phyloP scores from a whole-genome alignment of 2,329 filamentous ascomycete genomes.

The Sphaerulina populicola region DNA sequence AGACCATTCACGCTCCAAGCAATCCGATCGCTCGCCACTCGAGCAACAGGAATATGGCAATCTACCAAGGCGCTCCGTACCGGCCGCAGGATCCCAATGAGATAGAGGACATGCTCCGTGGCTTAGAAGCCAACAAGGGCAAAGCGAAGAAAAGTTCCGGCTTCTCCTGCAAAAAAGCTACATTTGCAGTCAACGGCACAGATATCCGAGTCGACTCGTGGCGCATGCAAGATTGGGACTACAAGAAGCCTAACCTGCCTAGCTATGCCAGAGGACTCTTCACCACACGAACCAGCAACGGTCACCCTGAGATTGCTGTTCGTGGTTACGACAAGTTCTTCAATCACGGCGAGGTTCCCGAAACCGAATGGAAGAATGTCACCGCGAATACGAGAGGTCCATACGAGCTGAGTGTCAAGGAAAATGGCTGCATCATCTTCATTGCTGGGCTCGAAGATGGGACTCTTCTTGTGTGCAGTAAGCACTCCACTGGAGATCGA shows the following conservation, averaged over 20 bases:
- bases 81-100: slow-evolving; percentile 60
- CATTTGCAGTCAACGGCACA: slow-evolving; percentile 59
- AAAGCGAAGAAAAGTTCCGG: slow-evolving; percentile 43
- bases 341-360: slow-evolving; percentile 73
- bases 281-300: slow-evolving; percentile 61
- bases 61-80: slow-evolving; percentile 50
- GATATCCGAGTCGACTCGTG: slow-evolving; percentile 75
- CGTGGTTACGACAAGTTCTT: slow-evolving; percentile 99
- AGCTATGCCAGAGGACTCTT: slow-evolving; percentile 92
- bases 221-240: slow-evolving; percentile 92
- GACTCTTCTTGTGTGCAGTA: slow-evolving; percentile 92
- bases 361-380: slow-evolving; percentile 78
- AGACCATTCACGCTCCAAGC: not conserved
- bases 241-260: slow-evolving; percentile 77
- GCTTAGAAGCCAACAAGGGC: slow-evolving; percentile 54
- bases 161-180: slow-evolving; percentile 73
- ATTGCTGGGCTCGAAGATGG: slow-evolving; percentile 83
- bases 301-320: slow-evolving; percentile 67
- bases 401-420: slow-evolving; percentile 93
- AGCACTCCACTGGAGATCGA: slow-evolving; percentile 87
- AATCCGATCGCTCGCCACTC: not conserved
- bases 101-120: slow-evolving; percentile 56
- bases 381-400: slow-evolving; percentile 67
- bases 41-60: slow-evolving; percentile 41
- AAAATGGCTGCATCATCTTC: slow-evolving; percentile 99